Conservation (phyloP, 768 basidiomycete species). For the Gloeostereum incarnatum region DNA sequence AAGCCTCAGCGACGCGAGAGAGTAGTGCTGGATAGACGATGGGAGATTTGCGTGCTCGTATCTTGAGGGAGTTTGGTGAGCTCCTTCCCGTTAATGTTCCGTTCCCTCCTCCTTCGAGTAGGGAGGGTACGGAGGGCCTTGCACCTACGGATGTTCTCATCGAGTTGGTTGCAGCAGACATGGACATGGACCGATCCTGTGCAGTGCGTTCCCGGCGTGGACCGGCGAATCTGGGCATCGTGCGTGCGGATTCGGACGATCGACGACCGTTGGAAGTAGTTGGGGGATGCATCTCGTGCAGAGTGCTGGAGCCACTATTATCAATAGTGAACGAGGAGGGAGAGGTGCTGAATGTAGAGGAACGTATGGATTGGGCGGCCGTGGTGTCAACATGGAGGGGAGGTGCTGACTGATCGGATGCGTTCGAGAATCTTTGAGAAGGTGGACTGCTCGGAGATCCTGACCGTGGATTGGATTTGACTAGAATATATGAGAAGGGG, state of each 20-base stretch:
- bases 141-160: conserved; percentile 36
- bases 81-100: neutral
- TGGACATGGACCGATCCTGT: conserved; percentile 71
- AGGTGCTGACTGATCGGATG: conserved; percentile 25
- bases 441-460: conserved; percentile 14
- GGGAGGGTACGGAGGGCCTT: conserved; percentile 20
- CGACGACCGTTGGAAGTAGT: conserved; percentile 35
- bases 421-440: conserved; percentile 27
- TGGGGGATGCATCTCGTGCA: conserved; percentile 20
- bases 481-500: conserved; percentile 9
- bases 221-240: conserved; percentile 38
- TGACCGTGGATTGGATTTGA: conserved; percentile 15
- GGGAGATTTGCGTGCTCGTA: conserved; percentile 46
- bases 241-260: conserved; percentile 64
- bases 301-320: conserved; percentile 19
- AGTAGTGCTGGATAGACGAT: conserved; percentile 93
- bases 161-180: conserved; percentile 53
- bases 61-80: conserved; percentile 29
- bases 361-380: conserved; percentile 29
- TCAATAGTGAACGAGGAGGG: conserved; percentile 27
- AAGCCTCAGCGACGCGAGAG: conserved; percentile 90
- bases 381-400: conserved; percentile 55
- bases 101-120: conserved; percentile 28
- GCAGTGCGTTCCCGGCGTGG: conserved; percentile 49
- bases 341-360: conserved; percentile 31